Evolutionary conservation across 495 filamentous ascomycete genomes (phyloP).

Genomic region (Thermothielavioides terrestris): DNA sequence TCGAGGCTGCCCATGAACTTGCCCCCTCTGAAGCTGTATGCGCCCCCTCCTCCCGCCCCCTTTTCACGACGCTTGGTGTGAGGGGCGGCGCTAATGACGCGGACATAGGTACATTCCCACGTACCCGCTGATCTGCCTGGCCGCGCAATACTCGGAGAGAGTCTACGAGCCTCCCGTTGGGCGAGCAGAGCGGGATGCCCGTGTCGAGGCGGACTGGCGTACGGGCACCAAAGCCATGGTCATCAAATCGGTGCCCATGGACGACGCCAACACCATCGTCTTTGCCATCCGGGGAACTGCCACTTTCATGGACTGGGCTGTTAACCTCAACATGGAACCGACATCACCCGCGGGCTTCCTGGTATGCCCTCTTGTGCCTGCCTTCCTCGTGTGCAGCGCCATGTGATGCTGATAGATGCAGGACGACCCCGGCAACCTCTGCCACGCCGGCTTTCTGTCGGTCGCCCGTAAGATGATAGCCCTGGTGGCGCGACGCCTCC

Average conservation of each 20-base stretch:
- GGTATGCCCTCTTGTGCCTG: constrained; percentile 35
- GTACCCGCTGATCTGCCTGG: constrained; percentile 63
- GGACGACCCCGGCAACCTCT: constrained; percentile 67
- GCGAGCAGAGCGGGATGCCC: constrained; percentile 49
- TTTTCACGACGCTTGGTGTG: too few species aligned
- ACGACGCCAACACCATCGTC: constrained; percentile 66
- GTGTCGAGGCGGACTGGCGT: constrained; percentile 59
- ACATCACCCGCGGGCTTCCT: constrained; percentile 56
- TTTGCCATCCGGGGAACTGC: constrained; percentile 74
- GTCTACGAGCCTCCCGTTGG: constrained; percentile 57
- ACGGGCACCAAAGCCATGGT: constrained; percentile 76
- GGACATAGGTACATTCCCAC: constrained; percentile 52
- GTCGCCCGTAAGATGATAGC: constrained; percentile 68
- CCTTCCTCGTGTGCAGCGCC: not conserved
- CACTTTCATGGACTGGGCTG: constrained; percentile 75
- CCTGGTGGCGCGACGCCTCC: constrained; percentile 59
- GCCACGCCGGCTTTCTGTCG: constrained; percentile 67
- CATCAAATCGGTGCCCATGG: constrained; percentile 65
- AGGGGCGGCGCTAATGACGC: too few species aligned
- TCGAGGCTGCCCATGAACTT: constrained; percentile 61
- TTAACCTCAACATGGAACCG: constrained; percentile 63
- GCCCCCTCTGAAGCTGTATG: constrained; percentile 56
- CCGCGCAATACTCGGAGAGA: constrained; percentile 61
- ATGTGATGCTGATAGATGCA: constrained; percentile 18
- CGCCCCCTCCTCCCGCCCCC: not conserved